These are phyloP conservation scores for Pythium utonaiense DNA, from an alignment of 352 stramenopile species.

Conservation along the genomic window DNA sequence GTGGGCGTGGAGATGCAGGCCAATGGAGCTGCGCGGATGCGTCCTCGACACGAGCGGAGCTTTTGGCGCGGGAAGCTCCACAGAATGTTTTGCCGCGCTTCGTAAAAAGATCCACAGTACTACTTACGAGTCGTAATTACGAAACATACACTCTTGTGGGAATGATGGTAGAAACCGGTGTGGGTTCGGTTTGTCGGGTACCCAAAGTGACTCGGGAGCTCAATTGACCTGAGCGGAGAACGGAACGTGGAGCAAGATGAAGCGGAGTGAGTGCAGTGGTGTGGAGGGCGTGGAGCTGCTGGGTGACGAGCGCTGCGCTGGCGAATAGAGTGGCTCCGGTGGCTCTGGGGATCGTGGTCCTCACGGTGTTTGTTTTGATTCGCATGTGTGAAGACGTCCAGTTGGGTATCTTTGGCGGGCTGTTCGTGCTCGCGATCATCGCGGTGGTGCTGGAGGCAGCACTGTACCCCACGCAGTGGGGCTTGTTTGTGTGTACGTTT, in stretches of 20 bases:
- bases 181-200: neutral
- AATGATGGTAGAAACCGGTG: constrained; percentile 20
- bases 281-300: neutral
- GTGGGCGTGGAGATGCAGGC: constrained; percentile 18
- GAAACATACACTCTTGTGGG: neutral
- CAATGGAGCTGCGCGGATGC: neutral
- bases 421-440: constrained; percentile 55
- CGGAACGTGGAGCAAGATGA: too few species aligned
- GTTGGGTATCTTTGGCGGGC: constrained; percentile 34
- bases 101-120: constrained; percentile 23
- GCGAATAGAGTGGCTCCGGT: too few species aligned
- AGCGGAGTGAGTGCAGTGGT: constrained; percentile 7
- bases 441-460: constrained; percentile 53
- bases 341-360: too few species aligned
- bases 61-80: constrained; percentile 18
- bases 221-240: neutral
- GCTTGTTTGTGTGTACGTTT: constrained; percentile 56
- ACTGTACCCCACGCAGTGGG: constrained; percentile 61
- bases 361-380: too few species aligned
- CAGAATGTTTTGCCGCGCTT: constrained; percentile 20
- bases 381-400: constrained; percentile 35
- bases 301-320: neutral
- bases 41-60: constrained; percentile 1
- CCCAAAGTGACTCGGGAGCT: neutral
- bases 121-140: constrained; percentile 18